Conservation (phyloP, 2,329 filamentous ascomycete genomes). For the Biscogniauxia marginata region DNA sequence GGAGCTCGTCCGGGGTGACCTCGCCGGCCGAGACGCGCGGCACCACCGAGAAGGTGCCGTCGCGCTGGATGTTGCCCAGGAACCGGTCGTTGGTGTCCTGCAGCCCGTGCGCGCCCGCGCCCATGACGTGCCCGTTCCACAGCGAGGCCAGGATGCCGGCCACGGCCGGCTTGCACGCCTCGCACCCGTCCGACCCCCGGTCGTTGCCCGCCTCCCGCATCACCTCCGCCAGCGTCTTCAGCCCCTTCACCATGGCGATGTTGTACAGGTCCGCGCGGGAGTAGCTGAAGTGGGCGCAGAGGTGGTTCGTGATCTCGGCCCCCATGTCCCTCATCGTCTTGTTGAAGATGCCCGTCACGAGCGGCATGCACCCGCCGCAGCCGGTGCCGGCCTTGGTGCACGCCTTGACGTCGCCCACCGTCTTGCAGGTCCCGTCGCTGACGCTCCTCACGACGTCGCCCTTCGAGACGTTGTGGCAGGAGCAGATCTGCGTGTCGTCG, state of each 20-base stretch:
- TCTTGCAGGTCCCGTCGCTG: slow-evolving; percentile 78
- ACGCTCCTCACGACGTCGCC: slow-evolving; percentile 71
- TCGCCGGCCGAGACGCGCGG: slow-evolving; percentile 82
- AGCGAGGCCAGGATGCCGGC: slow-evolving; percentile 78
- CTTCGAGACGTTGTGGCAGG: slow-evolving; percentile 90
- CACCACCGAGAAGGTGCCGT: slow-evolving; percentile 87
- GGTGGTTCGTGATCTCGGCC: slow-evolving; percentile 80
- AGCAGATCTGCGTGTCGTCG: slow-evolving; percentile 87
- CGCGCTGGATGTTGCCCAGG: slow-evolving; percentile 85
- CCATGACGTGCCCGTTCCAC: slow-evolving; percentile 82
- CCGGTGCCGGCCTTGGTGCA: slow-evolving; percentile 92
- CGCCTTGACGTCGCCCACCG: slow-evolving; percentile 77
- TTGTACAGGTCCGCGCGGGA: slow-evolving; percentile 88
- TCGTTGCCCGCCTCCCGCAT: slow-evolving; percentile 78
- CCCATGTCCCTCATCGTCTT: slow-evolving; percentile 83
- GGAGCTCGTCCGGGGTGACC: slow-evolving; percentile 82
- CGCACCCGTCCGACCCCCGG: slow-evolving; percentile 72
- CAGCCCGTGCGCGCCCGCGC: slow-evolving; percentile 66
- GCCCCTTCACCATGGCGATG: slow-evolving; percentile 77
- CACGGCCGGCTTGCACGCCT: slow-evolving; percentile 81
- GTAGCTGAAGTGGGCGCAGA: slow-evolving; percentile 82
- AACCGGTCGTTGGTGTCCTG: slow-evolving; percentile 92
- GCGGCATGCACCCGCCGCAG: slow-evolving; percentile 85
- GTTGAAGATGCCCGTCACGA: slow-evolving; percentile 89
- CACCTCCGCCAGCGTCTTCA: slow-evolving; percentile 70